Percentiles rank a stretch among this genome's conserved stretches.
Conservation (phyloP, 371 early-diverging fungal species). For the Lichtheimia ramosa region DNA sequence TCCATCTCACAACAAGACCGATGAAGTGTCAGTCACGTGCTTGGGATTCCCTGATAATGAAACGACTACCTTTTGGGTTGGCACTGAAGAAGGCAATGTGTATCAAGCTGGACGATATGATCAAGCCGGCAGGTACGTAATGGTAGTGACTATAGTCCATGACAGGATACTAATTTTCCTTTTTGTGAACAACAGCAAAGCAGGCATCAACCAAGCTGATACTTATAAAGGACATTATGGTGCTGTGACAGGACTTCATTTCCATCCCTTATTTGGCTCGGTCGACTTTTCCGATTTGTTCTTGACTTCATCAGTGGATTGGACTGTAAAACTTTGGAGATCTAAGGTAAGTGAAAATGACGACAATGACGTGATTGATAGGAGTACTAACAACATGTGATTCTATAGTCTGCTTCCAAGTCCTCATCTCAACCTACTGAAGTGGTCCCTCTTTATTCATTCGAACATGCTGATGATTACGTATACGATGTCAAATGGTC, state of each 20-base stretch:
- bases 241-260: slow-evolving; percentile 86
- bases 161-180: background rate
- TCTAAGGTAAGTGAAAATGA: slow-evolving; percentile 57
- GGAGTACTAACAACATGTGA: background rate
- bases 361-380: background rate
- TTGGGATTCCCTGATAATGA: slow-evolving; percentile 92
- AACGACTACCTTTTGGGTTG: slow-evolving; percentile 91
- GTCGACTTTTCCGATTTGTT: slow-evolving; percentile 89
- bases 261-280: slow-evolving; percentile 85
- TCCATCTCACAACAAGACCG: slow-evolving; percentile 76
- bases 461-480: slow-evolving; percentile 93
- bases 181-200: slow-evolving; percentile 64
- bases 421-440: slow-evolving; percentile 56
- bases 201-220: slow-evolving; percentile 87
- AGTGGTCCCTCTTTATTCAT: slow-evolving; percentile 80
- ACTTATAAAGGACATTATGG: slow-evolving; percentile 88
- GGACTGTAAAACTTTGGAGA: slow-evolving; percentile 96
- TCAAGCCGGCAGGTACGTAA: slow-evolving; percentile 77
- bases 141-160: too few species aligned
- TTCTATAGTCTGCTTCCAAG: slow-evolving; percentile 58
- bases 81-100: slow-evolving; percentile 92
- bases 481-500: slow-evolving; percentile 97
- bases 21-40: slow-evolving; percentile 90
- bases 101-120: slow-evolving; percentile 94
- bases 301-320: slow-evolving; percentile 89